A percentile compares a stretch with the other conserved stretches of the same genome.
Conservation (phyloP, 202 grass and related monocot genomes). For the Zizania palustris region DNA sequence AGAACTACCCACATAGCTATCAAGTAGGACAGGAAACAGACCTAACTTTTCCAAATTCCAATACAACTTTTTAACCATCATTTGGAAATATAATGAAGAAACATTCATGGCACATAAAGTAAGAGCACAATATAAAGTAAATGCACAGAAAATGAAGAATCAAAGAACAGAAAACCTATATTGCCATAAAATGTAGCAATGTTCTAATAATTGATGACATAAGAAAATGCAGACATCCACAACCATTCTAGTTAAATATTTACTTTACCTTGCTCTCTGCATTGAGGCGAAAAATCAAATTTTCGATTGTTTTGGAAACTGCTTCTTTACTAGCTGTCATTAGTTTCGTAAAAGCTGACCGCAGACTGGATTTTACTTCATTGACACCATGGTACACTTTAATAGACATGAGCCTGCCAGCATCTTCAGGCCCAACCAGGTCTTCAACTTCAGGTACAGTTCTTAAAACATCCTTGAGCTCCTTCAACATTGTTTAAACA, state of each 20-base stretch:
- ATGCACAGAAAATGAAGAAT: conserved; percentile 14
- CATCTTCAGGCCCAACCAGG: conserved; percentile 61
- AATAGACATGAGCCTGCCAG: conserved; percentile 39
- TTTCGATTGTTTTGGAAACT: conserved; percentile 60
- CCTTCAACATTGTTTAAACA: conserved; percentile 50
- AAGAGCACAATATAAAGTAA: conserved; percentile 16
- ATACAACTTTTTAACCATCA: background rate
- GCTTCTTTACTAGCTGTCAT: conserved; percentile 68
- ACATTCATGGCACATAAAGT: background rate
- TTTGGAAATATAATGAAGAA: conserved; percentile 9
- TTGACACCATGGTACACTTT: conserved; percentile 32
- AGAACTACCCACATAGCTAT: background rate
- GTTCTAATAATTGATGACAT: conserved; percentile 11
- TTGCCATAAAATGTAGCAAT: conserved; percentile 9
- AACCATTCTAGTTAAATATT: background rate
- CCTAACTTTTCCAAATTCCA: background rate
- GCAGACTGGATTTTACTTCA: conserved; percentile 53
- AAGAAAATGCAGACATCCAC: conserved; percentile 16
- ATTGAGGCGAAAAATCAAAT: conserved; percentile 64
- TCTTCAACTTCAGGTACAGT: conserved; percentile 72
- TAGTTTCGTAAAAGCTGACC: conserved; percentile 73
- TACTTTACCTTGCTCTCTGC: conserved; percentile 70
- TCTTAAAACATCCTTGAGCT: conserved; percentile 74
- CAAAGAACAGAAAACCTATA: background rate
- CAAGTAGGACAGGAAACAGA: background rate